Evolutionary conservation across 2,329 filamentous ascomycete species (phyloP), one percentile per base, ranked within the genome.

Genomic region (Nothophaeocryptopus gaeumannii): DNA sequence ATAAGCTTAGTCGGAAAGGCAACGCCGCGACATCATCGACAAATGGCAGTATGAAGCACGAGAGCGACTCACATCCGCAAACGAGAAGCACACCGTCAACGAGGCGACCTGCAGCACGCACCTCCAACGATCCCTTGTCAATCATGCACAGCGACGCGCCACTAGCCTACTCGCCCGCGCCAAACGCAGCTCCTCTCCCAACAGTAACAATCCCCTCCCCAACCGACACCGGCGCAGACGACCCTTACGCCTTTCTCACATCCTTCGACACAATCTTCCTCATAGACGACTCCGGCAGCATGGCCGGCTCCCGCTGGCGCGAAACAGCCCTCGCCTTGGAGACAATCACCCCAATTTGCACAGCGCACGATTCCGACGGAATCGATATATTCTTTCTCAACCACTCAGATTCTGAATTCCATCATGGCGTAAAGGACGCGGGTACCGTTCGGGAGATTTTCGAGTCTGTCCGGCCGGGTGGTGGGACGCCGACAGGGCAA

Each of bases 301-400:
- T 97, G 92, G 74, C 76, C 1, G 88, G 86, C 12, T 65, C 73
- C n/a, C 79, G 78, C 15, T 97, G 92, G 92, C 69, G 72, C 10
- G 88, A 96, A 68, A 88, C 88, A 0, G 72, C 78, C 20, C 74
- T 78, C 8, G 88, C 86, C 1, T 79, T 97, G 2, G 72, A 78
- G 30, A 77, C 82, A 40, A 90, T 97, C 63, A 80, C 89, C 0
- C 89, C 89, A 0, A 86, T 96, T 63, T 95, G 91, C 71, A 88
- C 88, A 1, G 67, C 75, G 3, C 84, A 88, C 67, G 92, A 97
- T 66, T 72, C 75, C 0, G 88, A 96, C 68, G 92, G 92, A 15
- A 84, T 97, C 59, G 92, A 97, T 65, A 75, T 97, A 56, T 90
- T 88, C 77, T 97, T 97, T 70, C 76, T 97, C 33, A 96, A 97